These are phyloP conservation scores for Aspergillus bridgeri DNA, from an alignment of 495 filamentous ascomycete genomes.

Conservation along the genomic window DNA sequence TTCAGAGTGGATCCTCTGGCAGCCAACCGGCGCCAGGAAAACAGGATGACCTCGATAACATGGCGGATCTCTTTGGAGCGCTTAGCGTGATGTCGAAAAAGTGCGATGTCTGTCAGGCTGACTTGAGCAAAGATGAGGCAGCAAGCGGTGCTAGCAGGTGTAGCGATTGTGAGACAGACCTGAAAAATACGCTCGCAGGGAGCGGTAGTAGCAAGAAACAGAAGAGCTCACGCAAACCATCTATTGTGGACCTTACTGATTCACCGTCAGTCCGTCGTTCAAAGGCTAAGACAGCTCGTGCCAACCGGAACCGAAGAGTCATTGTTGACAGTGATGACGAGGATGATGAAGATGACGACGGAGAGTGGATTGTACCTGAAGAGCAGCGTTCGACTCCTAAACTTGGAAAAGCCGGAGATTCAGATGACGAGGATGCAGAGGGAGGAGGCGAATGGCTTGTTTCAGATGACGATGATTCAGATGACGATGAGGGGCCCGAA, in stretches of 20 bases:
- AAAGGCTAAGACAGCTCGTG: constrained; percentile 32
- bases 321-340: constrained; percentile 66
- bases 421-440: constrained; percentile 81
- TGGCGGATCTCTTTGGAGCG: constrained; percentile 81
- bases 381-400: constrained; percentile 51
- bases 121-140: constrained; percentile 58
- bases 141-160: constrained; percentile 62
- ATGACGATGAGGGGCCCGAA: constrained; percentile 46
- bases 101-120: constrained; percentile 83
- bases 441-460: constrained; percentile 76
- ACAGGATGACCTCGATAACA: constrained; percentile 67
- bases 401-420: constrained; percentile 75
- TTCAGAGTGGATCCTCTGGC: constrained; percentile 49
- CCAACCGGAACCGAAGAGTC: constrained; percentile 49
- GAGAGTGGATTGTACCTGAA: constrained; percentile 72
- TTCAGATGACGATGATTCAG: constrained; percentile 59
- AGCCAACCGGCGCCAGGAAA: constrained; percentile 49
- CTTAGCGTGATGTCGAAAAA: constrained; percentile 76
- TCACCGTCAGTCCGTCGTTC: constrained; percentile 18
- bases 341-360: constrained; percentile 66
- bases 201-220: constrained; percentile 38
- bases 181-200: constrained; percentile 42
- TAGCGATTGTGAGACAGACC: constrained; percentile 66
- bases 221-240: constrained; percentile 37
- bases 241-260: constrained; percentile 15